Evolutionary conservation across 2,329 filamentous ascomycete species (phyloP).

Genomic region (Lojkania enalia): DNA sequence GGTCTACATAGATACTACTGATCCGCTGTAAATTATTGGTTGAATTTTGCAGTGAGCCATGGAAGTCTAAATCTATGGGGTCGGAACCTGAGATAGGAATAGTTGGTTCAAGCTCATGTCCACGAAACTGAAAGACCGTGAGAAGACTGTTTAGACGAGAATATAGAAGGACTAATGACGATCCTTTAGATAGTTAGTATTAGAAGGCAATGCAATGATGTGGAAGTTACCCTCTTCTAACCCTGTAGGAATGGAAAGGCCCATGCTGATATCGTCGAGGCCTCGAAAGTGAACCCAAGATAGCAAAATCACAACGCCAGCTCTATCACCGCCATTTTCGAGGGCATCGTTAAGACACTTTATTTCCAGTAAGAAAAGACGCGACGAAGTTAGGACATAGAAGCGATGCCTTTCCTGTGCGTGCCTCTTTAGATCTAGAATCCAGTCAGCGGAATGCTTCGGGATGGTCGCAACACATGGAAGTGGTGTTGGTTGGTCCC

Average conservation of each 20-base stretch:
- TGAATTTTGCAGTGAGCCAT: conserved; percentile 1
- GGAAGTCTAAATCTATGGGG: conserved; percentile 25
- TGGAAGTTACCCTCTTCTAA: conserved; percentile 36
- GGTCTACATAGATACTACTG: conserved; percentile 22
- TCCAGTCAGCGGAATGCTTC: conserved; percentile 46
- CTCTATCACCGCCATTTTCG: conserved; percentile 18
- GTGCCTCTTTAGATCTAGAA: conserved; percentile 61
- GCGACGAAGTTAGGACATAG: conserved; percentile 61
- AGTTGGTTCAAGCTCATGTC: conserved; percentile 10
- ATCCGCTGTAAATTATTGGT: conserved; percentile 14
- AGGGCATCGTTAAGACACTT: conserved; percentile 28
- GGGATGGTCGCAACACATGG: conserved; percentile 31
- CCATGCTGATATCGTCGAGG: conserved; percentile 56
- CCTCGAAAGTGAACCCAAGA: conserved; percentile 60
- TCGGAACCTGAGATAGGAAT: conserved; percentile 28
- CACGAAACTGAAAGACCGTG: conserved; percentile 34
- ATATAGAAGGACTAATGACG: conserved; percentile 33
- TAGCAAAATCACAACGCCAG: conserved; percentile 46
- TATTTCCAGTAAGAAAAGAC: conserved; percentile 56
- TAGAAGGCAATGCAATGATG: no score
- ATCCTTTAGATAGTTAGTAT: conserved; percentile 28
- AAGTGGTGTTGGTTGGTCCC: conserved; percentile 21
- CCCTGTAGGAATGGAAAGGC: conserved; percentile 31
- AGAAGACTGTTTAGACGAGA: conserved; percentile 37
- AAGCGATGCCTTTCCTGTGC: conserved; percentile 54